phyloP scores from a whole-genome alignment of 2,329 filamentous ascomycete species.

The Emmonsia crescens region DNA sequence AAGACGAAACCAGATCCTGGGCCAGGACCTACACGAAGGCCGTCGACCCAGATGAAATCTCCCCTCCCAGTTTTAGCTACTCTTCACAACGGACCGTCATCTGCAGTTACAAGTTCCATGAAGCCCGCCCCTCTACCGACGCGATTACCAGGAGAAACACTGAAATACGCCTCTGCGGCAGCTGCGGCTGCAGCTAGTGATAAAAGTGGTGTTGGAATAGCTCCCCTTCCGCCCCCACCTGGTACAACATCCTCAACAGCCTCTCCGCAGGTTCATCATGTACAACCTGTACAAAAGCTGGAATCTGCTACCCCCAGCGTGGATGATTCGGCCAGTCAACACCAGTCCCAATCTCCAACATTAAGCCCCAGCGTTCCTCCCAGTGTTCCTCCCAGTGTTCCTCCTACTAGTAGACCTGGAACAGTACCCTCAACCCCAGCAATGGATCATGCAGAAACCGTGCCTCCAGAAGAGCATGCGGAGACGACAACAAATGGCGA shows the following conservation, averaged over 20 bases:
- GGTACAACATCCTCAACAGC: constrained; percentile 49
- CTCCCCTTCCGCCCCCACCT: constrained; percentile 83
- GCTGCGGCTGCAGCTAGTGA: constrained; percentile 86
- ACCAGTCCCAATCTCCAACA: constrained; percentile 44
- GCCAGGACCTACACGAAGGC: constrained; percentile 53
- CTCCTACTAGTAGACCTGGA: constrained; percentile 27
- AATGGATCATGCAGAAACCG: constrained; percentile 36
- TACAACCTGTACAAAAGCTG: constrained; percentile 35
- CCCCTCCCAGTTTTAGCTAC: constrained; percentile 88
- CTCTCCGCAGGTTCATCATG: constrained; percentile 43
- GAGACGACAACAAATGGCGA: constrained; percentile 40
- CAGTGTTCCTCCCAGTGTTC: too few species aligned
- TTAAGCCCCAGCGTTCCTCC: constrained; percentile 36
- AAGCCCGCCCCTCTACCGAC: constrained; percentile 84
- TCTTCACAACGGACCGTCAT: constrained; percentile 51
- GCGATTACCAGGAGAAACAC: constrained; percentile 72
- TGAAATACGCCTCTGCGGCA: constrained; percentile 95
- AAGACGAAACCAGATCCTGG: constrained; percentile 54
- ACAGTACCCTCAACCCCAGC: constrained; percentile 38
- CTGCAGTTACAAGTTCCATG: constrained; percentile 55
- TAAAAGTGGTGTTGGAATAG: constrained; percentile 79
- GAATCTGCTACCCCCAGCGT: constrained; percentile 28
- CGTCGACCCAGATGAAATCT: constrained; percentile 87
- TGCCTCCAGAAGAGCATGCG: constrained; percentile 18
- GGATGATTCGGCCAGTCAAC: constrained; percentile 34